Evolutionary conservation across 202 grass and related monocot species (phyloP).

Genomic region (Zizania palustris): DNA sequence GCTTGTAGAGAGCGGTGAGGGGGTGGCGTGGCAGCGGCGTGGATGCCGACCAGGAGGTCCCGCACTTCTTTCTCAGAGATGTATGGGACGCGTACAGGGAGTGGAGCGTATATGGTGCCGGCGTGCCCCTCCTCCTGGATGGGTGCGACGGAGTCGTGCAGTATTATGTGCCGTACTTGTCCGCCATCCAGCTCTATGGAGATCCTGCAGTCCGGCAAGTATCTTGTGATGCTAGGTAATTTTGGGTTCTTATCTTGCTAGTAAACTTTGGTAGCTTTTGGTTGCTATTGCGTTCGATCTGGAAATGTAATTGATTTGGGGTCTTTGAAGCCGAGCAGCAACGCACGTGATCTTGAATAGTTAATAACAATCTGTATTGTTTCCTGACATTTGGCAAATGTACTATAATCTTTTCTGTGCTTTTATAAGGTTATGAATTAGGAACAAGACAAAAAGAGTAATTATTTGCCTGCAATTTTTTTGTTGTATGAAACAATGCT

Average conservation of each 20-base stretch:
- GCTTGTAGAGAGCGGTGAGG: conserved; percentile 14
- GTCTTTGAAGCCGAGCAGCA: background rate
- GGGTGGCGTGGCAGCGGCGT: conserved; percentile 27
- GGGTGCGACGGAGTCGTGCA: conserved; percentile 47
- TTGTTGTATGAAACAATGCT: background rate
- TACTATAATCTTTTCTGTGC: background rate
- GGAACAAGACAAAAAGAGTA: too few species aligned
- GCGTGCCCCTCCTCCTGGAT: conserved; percentile 44
- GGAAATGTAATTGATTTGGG: background rate
- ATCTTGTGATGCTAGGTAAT: conserved; percentile 35
- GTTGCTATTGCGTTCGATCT: background rate
- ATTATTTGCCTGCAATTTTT: too few species aligned
- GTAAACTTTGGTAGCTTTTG: background rate
- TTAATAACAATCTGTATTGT: background rate
- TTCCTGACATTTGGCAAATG: background rate
- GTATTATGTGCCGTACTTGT: conserved; percentile 56
- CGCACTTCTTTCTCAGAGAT: conserved; percentile 38
- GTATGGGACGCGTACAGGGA: conserved; percentile 50
- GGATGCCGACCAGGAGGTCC: conserved; percentile 5
- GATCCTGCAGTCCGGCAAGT: background rate
- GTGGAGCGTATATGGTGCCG: conserved; percentile 48
- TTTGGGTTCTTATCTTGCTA: background rate
- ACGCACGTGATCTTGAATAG: background rate
- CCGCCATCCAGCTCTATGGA: conserved; percentile 50
- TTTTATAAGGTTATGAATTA: too few species aligned